These are phyloP conservation scores for Dentipellis sp. DNA, from an alignment of 768 basidiomycete genomes.

Conservation along the genomic window DNA sequence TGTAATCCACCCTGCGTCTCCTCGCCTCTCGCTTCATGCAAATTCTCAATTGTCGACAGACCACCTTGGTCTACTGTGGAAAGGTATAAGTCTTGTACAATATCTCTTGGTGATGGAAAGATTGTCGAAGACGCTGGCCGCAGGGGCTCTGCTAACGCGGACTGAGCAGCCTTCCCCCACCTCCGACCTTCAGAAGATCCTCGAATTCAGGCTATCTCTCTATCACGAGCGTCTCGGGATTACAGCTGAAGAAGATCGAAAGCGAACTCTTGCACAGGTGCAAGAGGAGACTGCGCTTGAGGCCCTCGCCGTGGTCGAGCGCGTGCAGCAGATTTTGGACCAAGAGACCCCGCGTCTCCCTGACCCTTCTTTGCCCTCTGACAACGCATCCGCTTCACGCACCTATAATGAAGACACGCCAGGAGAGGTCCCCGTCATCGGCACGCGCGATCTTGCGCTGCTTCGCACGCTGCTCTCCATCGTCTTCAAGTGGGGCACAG, in stretches of 20 bases:
- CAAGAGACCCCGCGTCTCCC: neutral
- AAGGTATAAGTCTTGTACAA: no score
- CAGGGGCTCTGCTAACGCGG: slow-evolving; percentile 8
- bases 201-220: slow-evolving; percentile 7
- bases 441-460: slow-evolving; percentile 55
- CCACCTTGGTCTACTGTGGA: no score
- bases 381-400: neutral
- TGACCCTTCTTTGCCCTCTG: neutral
- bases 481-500: slow-evolving; percentile 63
- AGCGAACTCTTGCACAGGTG: slow-evolving; percentile 4
- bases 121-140: slow-evolving; percentile 5
- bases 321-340: slow-evolving; percentile 11
- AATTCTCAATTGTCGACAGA: no score
- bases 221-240: slow-evolving; percentile 8
- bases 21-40: no score
- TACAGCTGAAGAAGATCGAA: neutral
- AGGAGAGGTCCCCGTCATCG: slow-evolving; percentile 32
- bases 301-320: slow-evolving; percentile 10
- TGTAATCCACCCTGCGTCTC: no score
- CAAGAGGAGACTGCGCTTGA: slow-evolving; percentile 10
- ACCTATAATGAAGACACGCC: neutral
- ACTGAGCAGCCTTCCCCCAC: slow-evolving; percentile 5
- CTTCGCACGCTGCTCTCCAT: slow-evolving; percentile 59
- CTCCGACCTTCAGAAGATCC: slow-evolving; percentile 7
- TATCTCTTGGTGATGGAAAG: slow-evolving; percentile 8